Percentiles rank a stretch among this genome's conserved stretches.
Evolutionary conservation across 169 alveolate species (phyloP).

Genomic region (Plasmodium coatneyi): DNA sequence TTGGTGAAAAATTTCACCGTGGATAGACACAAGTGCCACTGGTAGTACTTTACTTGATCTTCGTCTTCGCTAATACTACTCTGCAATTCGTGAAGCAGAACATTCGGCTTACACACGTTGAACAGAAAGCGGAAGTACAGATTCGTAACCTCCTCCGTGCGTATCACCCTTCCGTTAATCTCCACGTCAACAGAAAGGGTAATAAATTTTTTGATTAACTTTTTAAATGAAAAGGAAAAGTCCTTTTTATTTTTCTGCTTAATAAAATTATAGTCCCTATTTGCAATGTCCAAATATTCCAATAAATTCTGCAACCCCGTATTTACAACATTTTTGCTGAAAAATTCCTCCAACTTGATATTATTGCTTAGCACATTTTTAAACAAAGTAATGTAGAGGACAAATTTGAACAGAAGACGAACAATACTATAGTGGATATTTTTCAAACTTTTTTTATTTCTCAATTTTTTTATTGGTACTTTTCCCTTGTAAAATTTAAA

Average conservation of each 20-base stretch:
- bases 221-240: slow-evolving; percentile 8
- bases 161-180: background rate
- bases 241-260: background rate
- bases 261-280: background rate
- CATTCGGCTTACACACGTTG: background rate
- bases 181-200: slow-evolving; percentile 25
- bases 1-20: slow-evolving; percentile 37
- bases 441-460: background rate
- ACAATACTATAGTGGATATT: slow-evolving; percentile 45
- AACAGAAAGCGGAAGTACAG: slow-evolving; percentile 15
- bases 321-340: background rate
- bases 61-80: background rate
- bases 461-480: background rate
- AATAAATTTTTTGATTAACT: slow-evolving; percentile 20
- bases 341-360: slow-evolving; percentile 13
- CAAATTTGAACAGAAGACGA: slow-evolving; percentile 28
- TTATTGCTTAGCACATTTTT: slow-evolving; percentile 21
- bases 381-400: slow-evolving; percentile 42
- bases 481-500: slow-evolving; percentile 32
- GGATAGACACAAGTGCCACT: slow-evolving; percentile 4
- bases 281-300: background rate
- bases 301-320: background rate
- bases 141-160: slow-evolving; percentile 7
- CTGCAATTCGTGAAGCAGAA: background rate
- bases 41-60: background rate